Evolutionary conservation across 805 yeast species (phyloP), one percentile per base, ranked within the genome.

Genomic region (Hanseniaspora jakobsenii): DNA sequence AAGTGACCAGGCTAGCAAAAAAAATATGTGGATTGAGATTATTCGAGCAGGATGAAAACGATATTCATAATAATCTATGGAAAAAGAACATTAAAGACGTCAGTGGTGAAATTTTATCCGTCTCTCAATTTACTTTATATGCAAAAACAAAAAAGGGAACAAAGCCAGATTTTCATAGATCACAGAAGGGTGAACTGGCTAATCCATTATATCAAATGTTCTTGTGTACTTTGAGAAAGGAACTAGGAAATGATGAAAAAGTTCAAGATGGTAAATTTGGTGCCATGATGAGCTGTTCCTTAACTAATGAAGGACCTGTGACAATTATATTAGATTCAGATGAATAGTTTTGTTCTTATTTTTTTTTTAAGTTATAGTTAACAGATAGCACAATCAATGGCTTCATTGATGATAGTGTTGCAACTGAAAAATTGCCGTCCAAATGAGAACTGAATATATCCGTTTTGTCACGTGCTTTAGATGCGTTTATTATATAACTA

Each of bases 281-380:
- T 0, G 97, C 89, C 9, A 83, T 89, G 95, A 91, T 91, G 98
- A 94, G 84, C 50, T 95, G 93, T 13, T 71, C 72, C 1, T 61
- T 89, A 49, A 75, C 79, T 12, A 91, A 91, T 55, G 96, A 89
- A 54, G 97, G 97, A 1, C 97, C 97, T 0, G 85, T 83, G 1
- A 89, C 97, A 0, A 79, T 89, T 26, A 72, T 78, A 17, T 72
- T 81, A 65, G 95, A 87, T 57, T 80, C 89, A 1, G 70, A 62
- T 39, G 73, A 72, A 49, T 55, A 51, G 44, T 7, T 24, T 6
- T 24, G 16, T 14, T 7, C 30, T 16, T 19, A 28, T 19, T 6
- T 18, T 14, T 24, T 31, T 7, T 32, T 3, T 18, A 28, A 23
- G 18, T 7, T 6, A 7, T 6, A 24, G 27, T 36, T 16, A 22